These are phyloP conservation scores for Mycena galericulata DNA, from an alignment of 768 basidiomycete species.

Conservation along the genomic window DNA sequence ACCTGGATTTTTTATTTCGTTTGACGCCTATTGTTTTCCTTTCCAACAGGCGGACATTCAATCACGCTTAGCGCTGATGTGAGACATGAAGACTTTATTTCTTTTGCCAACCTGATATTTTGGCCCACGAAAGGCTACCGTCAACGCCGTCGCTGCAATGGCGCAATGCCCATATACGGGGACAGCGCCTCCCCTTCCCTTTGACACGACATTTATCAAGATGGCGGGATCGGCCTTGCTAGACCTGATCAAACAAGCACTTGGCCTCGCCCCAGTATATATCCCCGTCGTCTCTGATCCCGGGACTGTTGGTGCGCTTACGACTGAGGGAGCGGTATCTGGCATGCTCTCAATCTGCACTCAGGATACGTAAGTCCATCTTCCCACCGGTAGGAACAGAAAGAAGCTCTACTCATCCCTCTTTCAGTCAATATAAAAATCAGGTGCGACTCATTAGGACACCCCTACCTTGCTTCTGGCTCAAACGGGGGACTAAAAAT, in stretches of 20 bases:
- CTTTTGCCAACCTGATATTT: background rate
- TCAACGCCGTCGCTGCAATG: conserved; percentile 45
- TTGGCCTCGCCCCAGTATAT: conserved; percentile 43
- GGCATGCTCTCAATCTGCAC: conserved; percentile 36
- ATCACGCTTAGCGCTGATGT: conserved; percentile 47
- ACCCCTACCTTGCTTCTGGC: too few species aligned
- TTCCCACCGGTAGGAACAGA: background rate
- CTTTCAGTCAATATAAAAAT: conserved; percentile 27
- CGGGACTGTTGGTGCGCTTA: conserved; percentile 44
- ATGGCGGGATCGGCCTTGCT: conserved; percentile 32
- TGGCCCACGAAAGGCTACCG: conserved; percentile 28
- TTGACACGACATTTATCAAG: conserved; percentile 34
- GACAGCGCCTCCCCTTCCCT: conserved; percentile 6
- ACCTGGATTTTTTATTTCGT: background rate
- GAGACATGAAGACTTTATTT: background rate
- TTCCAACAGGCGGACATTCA: conserved; percentile 44
- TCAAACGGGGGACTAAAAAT: background rate
- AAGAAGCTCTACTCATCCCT: background rate
- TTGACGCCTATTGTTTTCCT: background rate
- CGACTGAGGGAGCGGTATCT: conserved; percentile 33
- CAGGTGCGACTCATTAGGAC: background rate
- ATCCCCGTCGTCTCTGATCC: conserved; percentile 44
- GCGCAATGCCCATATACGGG: conserved; percentile 51
- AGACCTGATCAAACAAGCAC: conserved; percentile 41
- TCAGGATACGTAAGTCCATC: conserved; percentile 21